Evolutionary conservation across 2,329 filamentous ascomycete species (phyloP).

Genomic region (Trichoderma sp.): DNA sequence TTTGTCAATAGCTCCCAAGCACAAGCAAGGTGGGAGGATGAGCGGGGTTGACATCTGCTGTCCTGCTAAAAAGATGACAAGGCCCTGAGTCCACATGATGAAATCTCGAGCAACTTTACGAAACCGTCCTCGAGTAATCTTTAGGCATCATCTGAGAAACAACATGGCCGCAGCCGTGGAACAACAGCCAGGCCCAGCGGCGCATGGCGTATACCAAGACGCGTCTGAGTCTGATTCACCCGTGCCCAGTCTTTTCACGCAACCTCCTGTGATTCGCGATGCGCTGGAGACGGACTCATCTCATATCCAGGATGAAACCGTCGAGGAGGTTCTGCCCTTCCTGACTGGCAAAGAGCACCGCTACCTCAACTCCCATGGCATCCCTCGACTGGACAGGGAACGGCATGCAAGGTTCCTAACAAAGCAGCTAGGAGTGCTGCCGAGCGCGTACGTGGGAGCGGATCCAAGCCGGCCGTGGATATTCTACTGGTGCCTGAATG

Average conservation of each 20-base stretch:
- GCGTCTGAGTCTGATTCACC: constrained; percentile 15
- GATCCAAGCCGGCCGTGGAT: constrained; percentile 93
- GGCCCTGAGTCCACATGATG: constrained; percentile 29
- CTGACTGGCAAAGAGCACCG: constrained; percentile 55
- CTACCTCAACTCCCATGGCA: constrained; percentile 65
- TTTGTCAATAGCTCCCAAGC: constrained; percentile 12
- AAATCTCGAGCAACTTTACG: constrained; percentile 30
- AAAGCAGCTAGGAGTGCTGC: constrained; percentile 58
- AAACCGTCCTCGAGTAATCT: constrained; percentile 34
- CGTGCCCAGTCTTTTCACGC: constrained; percentile 57
- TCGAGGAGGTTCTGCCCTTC: constrained; percentile 66
- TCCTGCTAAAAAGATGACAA: constrained; percentile 24
- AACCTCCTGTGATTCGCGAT: constrained; percentile 62
- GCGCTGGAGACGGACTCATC: constrained; percentile 65
- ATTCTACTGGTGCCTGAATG: constrained; percentile 86
- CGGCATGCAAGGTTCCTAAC: constrained; percentile 62
- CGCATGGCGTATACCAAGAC: constrained; percentile 4
- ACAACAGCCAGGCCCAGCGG: constrained; percentile 13
- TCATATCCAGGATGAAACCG: constrained; percentile 63
- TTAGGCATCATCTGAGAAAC: constrained; percentile 28
- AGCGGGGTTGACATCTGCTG: constrained; percentile 12
- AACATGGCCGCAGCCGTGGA: constrained; percentile 21
- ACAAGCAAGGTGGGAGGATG: constrained; percentile 15
- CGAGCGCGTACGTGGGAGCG: constrained; percentile 66
- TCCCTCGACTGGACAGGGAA: constrained; percentile 69